phyloP scores from a whole-genome alignment of 768 basidiomycete species.

The Mycena rebaudengoi region DNA sequence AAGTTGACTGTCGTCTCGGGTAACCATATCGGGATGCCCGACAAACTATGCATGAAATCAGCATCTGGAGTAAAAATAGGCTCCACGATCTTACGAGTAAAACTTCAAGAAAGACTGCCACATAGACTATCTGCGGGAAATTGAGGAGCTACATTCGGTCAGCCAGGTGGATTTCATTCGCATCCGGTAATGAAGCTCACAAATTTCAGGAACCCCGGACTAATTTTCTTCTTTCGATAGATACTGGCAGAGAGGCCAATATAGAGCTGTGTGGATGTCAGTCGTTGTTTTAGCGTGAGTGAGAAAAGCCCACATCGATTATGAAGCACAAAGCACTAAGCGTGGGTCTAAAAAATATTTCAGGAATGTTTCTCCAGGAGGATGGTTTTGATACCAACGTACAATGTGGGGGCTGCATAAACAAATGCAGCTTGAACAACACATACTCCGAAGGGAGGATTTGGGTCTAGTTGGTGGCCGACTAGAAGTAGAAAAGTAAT shows the following conservation, averaged over 20 bases:
- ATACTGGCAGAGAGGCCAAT: slow-evolving; percentile 3
- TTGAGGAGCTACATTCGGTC: neutral
- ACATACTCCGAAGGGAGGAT: slow-evolving; percentile 11
- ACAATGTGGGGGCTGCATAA: slow-evolving; percentile 8
- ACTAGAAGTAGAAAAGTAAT: slow-evolving; percentile 4
- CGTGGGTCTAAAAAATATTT: neutral
- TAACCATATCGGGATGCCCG: neutral
- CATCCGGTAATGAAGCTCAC: neutral
- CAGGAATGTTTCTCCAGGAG: too few relatives aligned
- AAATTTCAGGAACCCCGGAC: slow-evolving; percentile 12
- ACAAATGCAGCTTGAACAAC: slow-evolving; percentile 3
- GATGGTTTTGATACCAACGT: too few relatives aligned
- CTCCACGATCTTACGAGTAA: neutral
- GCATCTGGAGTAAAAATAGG: neutral
- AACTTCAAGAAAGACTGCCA: neutral
- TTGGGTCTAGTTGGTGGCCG: neutral
- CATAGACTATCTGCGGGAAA: neutral
- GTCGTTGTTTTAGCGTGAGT: too few relatives aligned
- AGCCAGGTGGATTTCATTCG: neutral
- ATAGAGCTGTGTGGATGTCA: neutral
- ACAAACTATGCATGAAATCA: neutral
- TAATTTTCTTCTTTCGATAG: slow-evolving; percentile 8
- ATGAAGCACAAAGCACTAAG: slow-evolving; percentile 15
- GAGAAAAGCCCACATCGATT: neutral
- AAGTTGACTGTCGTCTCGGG: neutral